Percentiles rank a stretch among this genome's conserved stretches.
Evolutionary conservation across 1,284 basidiomycete species (phyloP).

Genomic region (Austropuccinia psidii): DNA sequence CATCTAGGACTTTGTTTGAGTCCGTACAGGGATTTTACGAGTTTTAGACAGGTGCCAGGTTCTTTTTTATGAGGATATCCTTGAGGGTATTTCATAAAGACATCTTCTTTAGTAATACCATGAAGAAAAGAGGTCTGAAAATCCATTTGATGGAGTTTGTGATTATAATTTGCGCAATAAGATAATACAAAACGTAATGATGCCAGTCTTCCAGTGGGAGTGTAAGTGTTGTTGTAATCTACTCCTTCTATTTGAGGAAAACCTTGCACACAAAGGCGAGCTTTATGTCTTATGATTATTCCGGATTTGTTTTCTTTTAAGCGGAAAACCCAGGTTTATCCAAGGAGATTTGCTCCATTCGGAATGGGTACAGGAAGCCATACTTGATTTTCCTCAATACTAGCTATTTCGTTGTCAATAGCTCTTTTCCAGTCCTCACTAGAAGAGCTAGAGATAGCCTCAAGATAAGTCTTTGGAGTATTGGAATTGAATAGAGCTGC

Average conservation of each 20-base stretch:
- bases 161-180: not conserved
- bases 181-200: not conserved
- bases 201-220: not conserved
- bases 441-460: not conserved
- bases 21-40: not conserved
- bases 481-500: too few relatives aligned
- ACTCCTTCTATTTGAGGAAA: not conserved
- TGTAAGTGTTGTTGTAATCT: constrained; percentile 7
- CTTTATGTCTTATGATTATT: not conserved
- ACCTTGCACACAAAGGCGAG: not conserved
- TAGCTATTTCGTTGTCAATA: not conserved
- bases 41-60: not conserved
- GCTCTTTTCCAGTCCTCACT: not conserved
- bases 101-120: not conserved
- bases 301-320: not conserved
- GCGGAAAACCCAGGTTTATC: constrained; percentile 12
- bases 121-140: not conserved
- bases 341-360: too few relatives aligned
- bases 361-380: too few relatives aligned
- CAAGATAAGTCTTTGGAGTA: not conserved
- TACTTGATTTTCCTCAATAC: not conserved
- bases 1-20: constrained; percentile 10
- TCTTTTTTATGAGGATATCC: not conserved
- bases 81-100: not conserved
- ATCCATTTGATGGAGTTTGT: constrained; percentile 15